Evolutionary conservation across 2,329 filamentous ascomycete species (phyloP), one percentile per base, ranked within the genome.

Genomic region (Fusarium humuli): DNA sequence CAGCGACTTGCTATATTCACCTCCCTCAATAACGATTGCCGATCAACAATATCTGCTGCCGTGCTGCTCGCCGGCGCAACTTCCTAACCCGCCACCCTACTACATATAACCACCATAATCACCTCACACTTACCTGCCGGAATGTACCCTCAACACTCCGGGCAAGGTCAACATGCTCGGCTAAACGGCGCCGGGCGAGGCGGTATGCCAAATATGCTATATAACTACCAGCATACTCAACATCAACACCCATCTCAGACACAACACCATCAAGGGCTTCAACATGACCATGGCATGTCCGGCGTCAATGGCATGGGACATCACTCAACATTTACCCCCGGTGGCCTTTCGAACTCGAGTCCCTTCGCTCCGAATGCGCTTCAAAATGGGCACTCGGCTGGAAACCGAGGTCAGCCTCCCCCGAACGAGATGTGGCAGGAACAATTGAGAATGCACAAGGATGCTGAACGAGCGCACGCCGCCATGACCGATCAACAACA

Each of bases 401-500:
- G 81, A 50, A 79, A 84, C 20, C 81, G 88, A 52, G 82, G 80
- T 32, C 87, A 88, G 69, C 80, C 81, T 27, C 86, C 86, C 58
- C 85, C 83, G 58, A 89, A 82, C 69, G 89, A 91, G 73, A 92
- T 97, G 80, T 98, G 94, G 94, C 90, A 91, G 70, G 91, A 96
- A 77, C 96, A 99, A 81, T 81, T 97, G 70, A 90, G 92, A 67
- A 83, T 94, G 75, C 91, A 91, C 69, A 92, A 94, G 71, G 92
- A 94, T 68, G 89, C 93, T 75, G 93, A 87, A 83, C 90, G 84
- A 83, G 90, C 84, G 81, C 91, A 86, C 86, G 87, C 78, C 83
- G 93, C 86, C 85, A 96, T 90, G 88, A 87, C 83, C 9, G 88
- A 90, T 48, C 86, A 89, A 71, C 86, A 88, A 72, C 86, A 89